Conservation (phyloP, 192 early-diverging fungal species). For the Linnemannia schmuckeri region DNA sequence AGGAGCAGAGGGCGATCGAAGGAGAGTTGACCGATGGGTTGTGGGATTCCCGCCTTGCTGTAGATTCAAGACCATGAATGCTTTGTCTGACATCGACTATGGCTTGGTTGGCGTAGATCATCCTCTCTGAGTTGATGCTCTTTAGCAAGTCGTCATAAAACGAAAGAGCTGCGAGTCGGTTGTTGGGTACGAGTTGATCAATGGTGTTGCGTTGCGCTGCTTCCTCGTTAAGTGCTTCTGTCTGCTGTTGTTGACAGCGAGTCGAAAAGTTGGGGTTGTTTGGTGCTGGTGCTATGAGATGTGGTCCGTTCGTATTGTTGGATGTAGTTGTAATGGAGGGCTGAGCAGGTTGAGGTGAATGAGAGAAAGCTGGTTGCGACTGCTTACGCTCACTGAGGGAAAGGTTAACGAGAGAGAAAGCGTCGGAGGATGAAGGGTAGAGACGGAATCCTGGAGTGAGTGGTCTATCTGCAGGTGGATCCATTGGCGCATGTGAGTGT, state of each 20-base stretch:
- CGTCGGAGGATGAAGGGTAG: background rate
- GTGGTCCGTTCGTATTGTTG: background rate
- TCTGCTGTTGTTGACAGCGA: background rate
- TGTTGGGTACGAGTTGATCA: background rate
- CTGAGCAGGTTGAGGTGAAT: background rate
- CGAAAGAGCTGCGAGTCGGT: constrained; percentile 12
- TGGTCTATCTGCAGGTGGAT: background rate
- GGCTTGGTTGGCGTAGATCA: constrained; percentile 31
- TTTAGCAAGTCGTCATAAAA: constrained; percentile 46
- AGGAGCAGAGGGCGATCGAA: constrained; percentile 26
- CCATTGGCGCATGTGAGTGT: background rate
- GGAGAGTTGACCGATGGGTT: background rate
- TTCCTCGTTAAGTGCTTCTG: background rate
- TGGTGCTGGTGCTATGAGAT: background rate
- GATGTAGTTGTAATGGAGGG: background rate
- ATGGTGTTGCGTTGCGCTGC: background rate
- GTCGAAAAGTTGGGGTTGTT: background rate
- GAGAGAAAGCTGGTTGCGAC: background rate
- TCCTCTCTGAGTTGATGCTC: constrained; percentile 33
- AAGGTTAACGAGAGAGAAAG: background rate
- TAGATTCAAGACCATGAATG: background rate
- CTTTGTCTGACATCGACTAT: background rate
- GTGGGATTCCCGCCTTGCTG: background rate
- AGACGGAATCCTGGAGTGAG: background rate
- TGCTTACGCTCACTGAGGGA: background rate